phyloP scores from a whole-genome alignment of 805 yeast genomes.

The Hanseniaspora osmophila region DNA sequence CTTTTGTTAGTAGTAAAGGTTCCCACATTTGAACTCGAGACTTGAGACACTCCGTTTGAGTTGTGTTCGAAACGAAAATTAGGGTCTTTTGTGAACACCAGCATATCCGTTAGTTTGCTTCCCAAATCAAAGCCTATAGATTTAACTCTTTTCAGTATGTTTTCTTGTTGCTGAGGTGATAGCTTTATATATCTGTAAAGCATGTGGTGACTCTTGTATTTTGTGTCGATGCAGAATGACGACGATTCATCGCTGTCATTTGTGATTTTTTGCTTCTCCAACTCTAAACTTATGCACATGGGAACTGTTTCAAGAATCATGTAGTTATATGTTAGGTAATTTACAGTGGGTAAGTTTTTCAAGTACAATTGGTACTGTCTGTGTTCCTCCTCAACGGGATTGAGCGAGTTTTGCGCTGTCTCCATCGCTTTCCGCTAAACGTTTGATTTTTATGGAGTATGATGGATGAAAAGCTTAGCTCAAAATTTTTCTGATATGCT shows the following conservation, averaged over 20 bases:
- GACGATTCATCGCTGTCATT: not conserved
- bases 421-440: not conserved
- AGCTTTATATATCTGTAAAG: conserved; percentile 27
- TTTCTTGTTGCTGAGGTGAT: conserved; percentile 28
- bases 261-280: conserved; percentile 3
- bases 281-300: conserved; percentile 46
- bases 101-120: conserved; percentile 35
- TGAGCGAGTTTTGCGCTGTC: not conserved
- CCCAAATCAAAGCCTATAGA: conserved; percentile 62
- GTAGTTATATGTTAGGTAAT: conserved; percentile 41
- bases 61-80: conserved; percentile 25
- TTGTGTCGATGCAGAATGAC: conserved; percentile 1
- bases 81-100: conserved; percentile 33
- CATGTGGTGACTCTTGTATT: conserved; percentile 23
- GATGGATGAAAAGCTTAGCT: no score
- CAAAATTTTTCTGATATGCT: no score
- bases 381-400: not conserved
- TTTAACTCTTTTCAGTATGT: conserved; percentile 47
- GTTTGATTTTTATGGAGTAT: no score
- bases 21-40: not conserved
- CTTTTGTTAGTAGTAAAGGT: not conserved
- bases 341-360: conserved; percentile 28
- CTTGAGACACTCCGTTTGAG: not conserved
- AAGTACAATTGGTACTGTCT: not conserved
- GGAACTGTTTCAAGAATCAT: conserved; percentile 71